Conservation (phyloP, 2,329 filamentous ascomycete species). For the Xylariaceae sp. region DNA sequence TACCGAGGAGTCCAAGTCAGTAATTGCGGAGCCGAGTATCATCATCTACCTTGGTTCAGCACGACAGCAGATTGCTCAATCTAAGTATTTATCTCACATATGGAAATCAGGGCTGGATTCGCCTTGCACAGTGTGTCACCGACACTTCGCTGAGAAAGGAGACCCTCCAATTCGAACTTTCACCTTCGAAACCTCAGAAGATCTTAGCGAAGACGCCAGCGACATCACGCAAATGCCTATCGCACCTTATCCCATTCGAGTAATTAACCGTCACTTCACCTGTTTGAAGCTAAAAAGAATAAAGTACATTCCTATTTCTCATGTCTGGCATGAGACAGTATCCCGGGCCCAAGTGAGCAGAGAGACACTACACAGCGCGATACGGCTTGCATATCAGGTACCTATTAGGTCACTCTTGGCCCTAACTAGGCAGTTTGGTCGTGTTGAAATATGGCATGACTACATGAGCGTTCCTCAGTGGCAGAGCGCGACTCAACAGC, state of each 20-base stretch:
- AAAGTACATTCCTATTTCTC: conserved; percentile 19
- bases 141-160: conserved; percentile 6
- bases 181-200: conserved; percentile 19
- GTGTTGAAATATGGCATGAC: conserved; percentile 18
- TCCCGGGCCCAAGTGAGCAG: conserved; percentile 14
- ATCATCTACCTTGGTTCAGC: conserved; percentile 17
- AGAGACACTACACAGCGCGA: conserved; percentile 8
- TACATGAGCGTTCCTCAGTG: conserved; percentile 22
- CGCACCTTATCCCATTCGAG: conserved; percentile 15
- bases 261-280: conserved; percentile 20
- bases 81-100: conserved; percentile 18
- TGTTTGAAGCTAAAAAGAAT: conserved; percentile 18
- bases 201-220: conserved; percentile 13
- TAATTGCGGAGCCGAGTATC: conserved; percentile 9
- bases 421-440: conserved; percentile 6
- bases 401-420: conserved; percentile 16
- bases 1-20: conserved; percentile 10
- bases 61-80: conserved; percentile 19
- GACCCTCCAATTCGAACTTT: conserved; percentile 20
- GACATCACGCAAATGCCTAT: conserved; percentile 21
- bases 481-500: conserved; percentile 15
- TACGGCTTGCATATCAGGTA: conserved; percentile 17
- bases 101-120: conserved; percentile 20
- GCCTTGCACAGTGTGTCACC: conserved; percentile 11
- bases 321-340: conserved; percentile 20